Evolutionary conservation across 106 monocot species (phyloP).

Genomic region (Dendrobium officinale): DNA sequence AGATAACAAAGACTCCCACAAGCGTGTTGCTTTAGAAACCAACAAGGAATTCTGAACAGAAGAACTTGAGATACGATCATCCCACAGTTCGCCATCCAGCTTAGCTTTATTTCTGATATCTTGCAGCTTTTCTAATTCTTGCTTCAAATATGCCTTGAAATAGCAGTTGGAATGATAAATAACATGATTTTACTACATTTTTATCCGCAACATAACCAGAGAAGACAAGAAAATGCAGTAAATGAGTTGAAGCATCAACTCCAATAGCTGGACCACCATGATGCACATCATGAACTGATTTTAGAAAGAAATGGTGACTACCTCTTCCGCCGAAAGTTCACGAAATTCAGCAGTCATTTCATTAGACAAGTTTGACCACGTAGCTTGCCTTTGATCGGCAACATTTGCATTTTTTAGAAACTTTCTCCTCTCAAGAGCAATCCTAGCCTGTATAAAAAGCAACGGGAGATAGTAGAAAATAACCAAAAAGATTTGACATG

Average conservation of each 20-base stretch:
- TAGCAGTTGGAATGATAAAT: slow-evolving; percentile 9
- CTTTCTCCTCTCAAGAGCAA: slow-evolving; percentile 85
- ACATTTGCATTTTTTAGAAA: slow-evolving; percentile 85
- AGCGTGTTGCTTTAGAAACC: slow-evolving; percentile 82
- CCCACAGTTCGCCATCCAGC: slow-evolving; percentile 79
- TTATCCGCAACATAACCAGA: background rate
- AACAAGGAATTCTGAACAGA: slow-evolving; percentile 78
- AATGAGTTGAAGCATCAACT: background rate
- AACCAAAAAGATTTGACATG: background rate
- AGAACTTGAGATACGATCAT: slow-evolving; percentile 57
- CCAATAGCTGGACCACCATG: background rate
- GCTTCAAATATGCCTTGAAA: slow-evolving; percentile 84
- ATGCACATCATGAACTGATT: background rate
- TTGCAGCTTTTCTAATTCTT: slow-evolving; percentile 93
- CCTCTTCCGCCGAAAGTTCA: slow-evolving; percentile 98
- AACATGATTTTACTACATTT: background rate
- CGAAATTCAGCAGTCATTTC: slow-evolving; percentile 99
- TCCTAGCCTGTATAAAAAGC: slow-evolving; percentile 54
- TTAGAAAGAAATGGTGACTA: slow-evolving; percentile 14
- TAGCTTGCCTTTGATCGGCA: slow-evolving; percentile 86
- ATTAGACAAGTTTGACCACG: slow-evolving; percentile 85
- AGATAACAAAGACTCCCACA: slow-evolving; percentile 94
- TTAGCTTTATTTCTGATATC: slow-evolving; percentile 90
- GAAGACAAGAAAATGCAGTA: background rate
- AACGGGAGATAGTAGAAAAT: slow-evolving; percentile 5